A percentile compares a stretch with the other conserved stretches of the same genome.
These are phyloP conservation scores for Mycena leptocephala DNA, from an alignment of 768 basidiomycete genomes.

Conservation along the genomic window DNA sequence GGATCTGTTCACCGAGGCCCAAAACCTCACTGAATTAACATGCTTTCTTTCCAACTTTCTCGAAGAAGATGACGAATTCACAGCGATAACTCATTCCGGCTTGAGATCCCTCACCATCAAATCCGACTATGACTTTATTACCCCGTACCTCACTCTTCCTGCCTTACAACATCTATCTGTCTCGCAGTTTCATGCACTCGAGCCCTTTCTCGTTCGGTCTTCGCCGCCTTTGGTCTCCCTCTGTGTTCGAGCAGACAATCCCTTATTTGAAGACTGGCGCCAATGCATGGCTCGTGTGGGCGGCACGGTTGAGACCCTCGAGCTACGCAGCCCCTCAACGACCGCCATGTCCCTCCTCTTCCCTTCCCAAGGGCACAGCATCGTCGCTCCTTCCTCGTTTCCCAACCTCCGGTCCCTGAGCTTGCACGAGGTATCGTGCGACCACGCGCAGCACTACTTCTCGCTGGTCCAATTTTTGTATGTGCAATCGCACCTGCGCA, in stretches of 20 bases:
- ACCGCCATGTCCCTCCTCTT: not conserved
- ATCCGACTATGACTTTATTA: not conserved
- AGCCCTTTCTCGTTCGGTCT: not conserved
- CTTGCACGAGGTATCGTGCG: not conserved
- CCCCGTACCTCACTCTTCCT: not conserved
- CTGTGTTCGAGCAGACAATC: too few relatives aligned
- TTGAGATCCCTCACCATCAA: not conserved
- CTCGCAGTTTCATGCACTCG: not conserved
- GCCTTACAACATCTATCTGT: not conserved
- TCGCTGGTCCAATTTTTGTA: not conserved
- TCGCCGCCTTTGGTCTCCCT: not conserved
- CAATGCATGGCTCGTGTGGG: not conserved
- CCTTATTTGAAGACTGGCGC: not conserved
- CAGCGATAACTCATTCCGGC: not conserved
- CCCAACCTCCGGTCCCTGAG: not conserved
- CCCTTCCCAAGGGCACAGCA: too few relatives aligned
- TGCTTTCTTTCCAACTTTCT: not conserved
- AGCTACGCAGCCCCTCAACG: not conserved
- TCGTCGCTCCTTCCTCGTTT: not conserved
- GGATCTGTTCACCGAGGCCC: not conserved
- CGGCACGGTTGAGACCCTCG: not conserved
- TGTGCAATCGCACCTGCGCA: not conserved
- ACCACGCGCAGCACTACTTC: too few relatives aligned
- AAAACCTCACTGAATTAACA: not conserved
- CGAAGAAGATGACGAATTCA: not conserved